These are phyloP conservation scores for Saccharomyces kudriavzevii DNA, from an alignment of 805 yeast genomes.

Conservation along the genomic window DNA sequence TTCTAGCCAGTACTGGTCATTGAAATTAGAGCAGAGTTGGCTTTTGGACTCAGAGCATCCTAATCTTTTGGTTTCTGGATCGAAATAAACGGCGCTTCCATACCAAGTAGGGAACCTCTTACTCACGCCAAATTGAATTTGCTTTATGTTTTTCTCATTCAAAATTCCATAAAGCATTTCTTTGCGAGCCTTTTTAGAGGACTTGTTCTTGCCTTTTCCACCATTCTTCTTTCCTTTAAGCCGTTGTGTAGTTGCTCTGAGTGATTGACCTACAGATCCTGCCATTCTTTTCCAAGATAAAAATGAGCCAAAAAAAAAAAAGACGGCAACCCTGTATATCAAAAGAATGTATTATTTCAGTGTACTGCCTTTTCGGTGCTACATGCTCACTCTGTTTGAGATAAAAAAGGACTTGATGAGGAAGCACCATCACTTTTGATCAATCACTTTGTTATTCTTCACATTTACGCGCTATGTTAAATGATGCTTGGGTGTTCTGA, in stretches of 20 bases:
- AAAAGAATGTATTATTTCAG: not conserved
- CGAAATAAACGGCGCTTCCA: constrained; percentile 74
- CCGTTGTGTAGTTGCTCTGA: not conserved
- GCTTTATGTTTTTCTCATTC: constrained; percentile 51
- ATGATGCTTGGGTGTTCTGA: not conserved
- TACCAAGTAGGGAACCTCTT: constrained; percentile 76
- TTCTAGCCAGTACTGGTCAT: constrained; percentile 42
- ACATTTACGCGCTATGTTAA: not conserved
- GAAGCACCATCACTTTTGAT: not conserved
- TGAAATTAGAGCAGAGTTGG: constrained; percentile 6
- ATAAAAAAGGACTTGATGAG: not conserved
- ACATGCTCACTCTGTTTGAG: not conserved
- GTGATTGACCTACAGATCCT: not conserved
- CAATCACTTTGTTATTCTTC: not conserved
- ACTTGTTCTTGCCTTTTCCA: not conserved
- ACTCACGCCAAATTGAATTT: constrained; percentile 57
- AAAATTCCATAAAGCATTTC: constrained; percentile 49
- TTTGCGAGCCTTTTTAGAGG: constrained; percentile 25
- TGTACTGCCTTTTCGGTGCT: not conserved
- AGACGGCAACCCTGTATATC: not conserved
- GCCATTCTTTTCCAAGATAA: not conserved
- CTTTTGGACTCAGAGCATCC: constrained; percentile 34
- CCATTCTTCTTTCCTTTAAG: not conserved
- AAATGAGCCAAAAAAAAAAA: not conserved
- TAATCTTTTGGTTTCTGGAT: constrained; percentile 36